Base-by-base conservation (phyloP, 2,329 filamentous ascomycete species). In the Leptographium wingfieldii region DNA sequence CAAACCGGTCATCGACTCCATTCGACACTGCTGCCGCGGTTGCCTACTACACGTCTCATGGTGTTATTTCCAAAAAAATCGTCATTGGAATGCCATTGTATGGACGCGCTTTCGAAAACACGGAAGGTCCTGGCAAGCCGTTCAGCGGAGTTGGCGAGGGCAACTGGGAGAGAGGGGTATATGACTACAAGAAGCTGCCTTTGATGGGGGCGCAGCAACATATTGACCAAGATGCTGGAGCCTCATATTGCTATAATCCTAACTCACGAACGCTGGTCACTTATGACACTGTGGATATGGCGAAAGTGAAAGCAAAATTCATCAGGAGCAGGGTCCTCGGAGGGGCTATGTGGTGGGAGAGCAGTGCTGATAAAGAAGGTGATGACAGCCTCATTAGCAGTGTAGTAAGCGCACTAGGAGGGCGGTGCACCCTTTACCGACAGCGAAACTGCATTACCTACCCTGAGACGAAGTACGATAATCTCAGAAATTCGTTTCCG, bases 291-390 rank as follows among this genome's bases (percentile, higher is more conserved):
- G 80, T 84, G 0, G 73, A 76, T 3, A 82, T 91, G 70, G 86
- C 84, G 3, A 76, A 76, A 65, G 70, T 74, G 65, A 97, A 96
- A 76, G 84, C 85, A 1, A 74, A 81, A 12, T 96, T 84, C 70
- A 82, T 96, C 68, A 80, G 77, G 68, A 70, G 80, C 25, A 75
- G 79, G 53, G 77, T 82, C 0, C 79, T 96, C 0, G 92, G 91
- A 1, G 92, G 92, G 22, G 90, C 81, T n/a, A 96, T 97, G 92
- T 97, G 90, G 90, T 96, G 91, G 91, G 92, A 96, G 74, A 89
- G 84, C 67, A 92, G 87, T 67, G 85, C 82, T 1, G 92, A 96
- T 70, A 85, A 84, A 68, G 69, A 72, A 3, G 84, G 83, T 0
- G 75, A 78, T 0, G 72, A 79, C 58, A 92, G 88, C 66, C 70